Base-by-base conservation (phyloP, 495 filamentous ascomycete species). In the Viridothelium virens region DNA sequence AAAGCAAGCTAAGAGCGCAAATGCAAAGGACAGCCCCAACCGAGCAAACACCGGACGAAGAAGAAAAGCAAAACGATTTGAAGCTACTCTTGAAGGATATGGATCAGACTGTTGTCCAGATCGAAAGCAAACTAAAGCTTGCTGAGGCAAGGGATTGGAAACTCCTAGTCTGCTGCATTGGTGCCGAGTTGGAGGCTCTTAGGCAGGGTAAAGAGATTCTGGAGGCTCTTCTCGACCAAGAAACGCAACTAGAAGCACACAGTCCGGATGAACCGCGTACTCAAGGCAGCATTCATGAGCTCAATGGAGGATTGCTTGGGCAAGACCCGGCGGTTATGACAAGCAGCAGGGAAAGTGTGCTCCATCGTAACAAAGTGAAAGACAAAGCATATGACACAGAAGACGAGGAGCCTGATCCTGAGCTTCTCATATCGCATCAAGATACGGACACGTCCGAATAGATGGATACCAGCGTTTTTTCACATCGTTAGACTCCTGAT, bases 101-200 rank as follows among this genome's bases (percentile, higher is more conserved):
- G 71, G 81, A 85, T 56, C 69, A 72, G 7, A 84, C 84, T 25
- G 81, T 88, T 47, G 62, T 67, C 2, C 80, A 82, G 11, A 73
- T 96, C n/a, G 84, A 88, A 63, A 76, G 80, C 44, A 81, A 80
- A 6, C 71, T 88, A n/a, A 80, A 82, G 16, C 75, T 82, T 41
- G 88, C 87, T 0, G 81, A 88, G 64, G 80, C 82, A 3, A 83
- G 82, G 64, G 83, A 86, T 6, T 98, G 94, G 94, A 97, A 90
- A 48, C 76, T 97, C 36, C 80, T 98, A 34, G 84, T 96, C 33
- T 93, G 89, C 66, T 92, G 90, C 66, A 87, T 97, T 66, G 89
- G 91, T 3, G 91, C 94, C 1, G 94, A 98, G 71, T 74, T 96
- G 3, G 89, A 93, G 69, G 92, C 95, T 7, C 85, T 96, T 63